Percentiles rank a stretch among this genome's conserved stretches.
These are phyloP conservation scores for Ganoderma multipileum DNA, from an alignment of 1,284 basidiomycete genomes.

Conservation along the genomic window DNA sequence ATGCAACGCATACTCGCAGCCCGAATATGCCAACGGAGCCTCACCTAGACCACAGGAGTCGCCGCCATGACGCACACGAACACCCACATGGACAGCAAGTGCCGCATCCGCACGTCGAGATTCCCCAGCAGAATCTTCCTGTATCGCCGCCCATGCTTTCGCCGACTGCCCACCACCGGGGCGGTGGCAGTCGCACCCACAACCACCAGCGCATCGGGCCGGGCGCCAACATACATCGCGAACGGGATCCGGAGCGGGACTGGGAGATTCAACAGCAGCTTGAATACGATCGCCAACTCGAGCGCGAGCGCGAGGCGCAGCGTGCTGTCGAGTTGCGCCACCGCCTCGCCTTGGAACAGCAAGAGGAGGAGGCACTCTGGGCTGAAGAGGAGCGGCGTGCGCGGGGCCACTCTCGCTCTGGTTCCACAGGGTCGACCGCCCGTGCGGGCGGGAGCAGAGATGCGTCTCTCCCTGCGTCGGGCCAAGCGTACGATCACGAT, in stretches of 20 bases:
- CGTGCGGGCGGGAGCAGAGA: slow-evolving; percentile 32
- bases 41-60: slow-evolving; percentile 29
- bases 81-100: slow-evolving; percentile 31
- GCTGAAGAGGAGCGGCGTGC: slow-evolving; percentile 27
- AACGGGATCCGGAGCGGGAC: slow-evolving; percentile 53
- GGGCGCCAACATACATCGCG: slow-evolving; percentile 57
- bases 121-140: slow-evolving; percentile 34
- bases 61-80: slow-evolving; percentile 35
- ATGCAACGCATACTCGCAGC: slow-evolving; percentile 35
- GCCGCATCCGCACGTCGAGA: slow-evolving; percentile 36
- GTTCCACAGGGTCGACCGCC: slow-evolving; percentile 28
- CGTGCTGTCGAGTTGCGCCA: slow-evolving; percentile 32
- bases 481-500: slow-evolving; percentile 37
- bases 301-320: slow-evolving; percentile 52
- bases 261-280: slow-evolving; percentile 50
- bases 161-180: slow-evolving; percentile 34
- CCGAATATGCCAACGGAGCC: slow-evolving; percentile 35
- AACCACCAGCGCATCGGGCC: slow-evolving; percentile 73
- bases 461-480: slow-evolving; percentile 35
- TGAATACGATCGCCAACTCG: slow-evolving; percentile 53
- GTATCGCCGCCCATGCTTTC: slow-evolving; percentile 31
- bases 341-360: slow-evolving; percentile 32
- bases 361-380: slow-evolving; percentile 30
- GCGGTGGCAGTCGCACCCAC: slow-evolving; percentile 46
- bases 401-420: slow-evolving; percentile 31